Percentiles rank a stretch among this genome's conserved stretches.
phyloP scores from a whole-genome alignment of 805 yeast species.

The Candida berthetii region DNA sequence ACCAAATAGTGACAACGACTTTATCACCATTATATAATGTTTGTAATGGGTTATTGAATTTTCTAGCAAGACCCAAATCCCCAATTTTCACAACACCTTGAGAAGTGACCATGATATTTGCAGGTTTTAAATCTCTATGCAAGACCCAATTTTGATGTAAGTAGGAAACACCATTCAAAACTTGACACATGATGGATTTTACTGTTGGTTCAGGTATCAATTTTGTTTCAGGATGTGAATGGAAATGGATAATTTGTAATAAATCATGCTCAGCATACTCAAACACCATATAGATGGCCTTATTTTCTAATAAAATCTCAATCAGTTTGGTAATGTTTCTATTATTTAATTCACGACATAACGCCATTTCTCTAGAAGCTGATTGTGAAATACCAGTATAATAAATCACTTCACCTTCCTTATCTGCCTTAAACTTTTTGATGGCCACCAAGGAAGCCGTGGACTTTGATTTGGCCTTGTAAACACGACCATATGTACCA shows the following conservation, averaged over 20 bases:
- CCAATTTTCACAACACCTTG: constrained; percentile 94
- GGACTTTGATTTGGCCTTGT: constrained; percentile 65
- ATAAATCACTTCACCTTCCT: constrained; percentile 82
- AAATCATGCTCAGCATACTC: constrained; percentile 96
- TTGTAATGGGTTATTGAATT: constrained; percentile 82
- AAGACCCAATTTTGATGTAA: constrained; percentile 94
- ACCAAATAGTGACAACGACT: constrained; percentile 97
- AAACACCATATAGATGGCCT: constrained; percentile 88
- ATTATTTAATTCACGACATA: constrained; percentile 83
- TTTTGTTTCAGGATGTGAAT: constrained; percentile 80
- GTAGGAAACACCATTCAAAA: constrained; percentile 84
- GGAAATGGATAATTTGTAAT: constrained; percentile 89
- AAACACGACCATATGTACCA: constrained; percentile 94
- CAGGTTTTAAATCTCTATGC: constrained; percentile 95
- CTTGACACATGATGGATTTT: constrained; percentile 88
- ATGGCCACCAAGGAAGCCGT: constrained; percentile 51
- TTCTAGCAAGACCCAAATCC: constrained; percentile 86
- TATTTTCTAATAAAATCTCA: constrained; percentile 82
- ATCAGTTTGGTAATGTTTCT: constrained; percentile 72
- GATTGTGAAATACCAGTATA: constrained; percentile 95
- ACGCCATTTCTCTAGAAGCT: constrained; percentile 93
- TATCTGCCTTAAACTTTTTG: constrained; percentile 91
- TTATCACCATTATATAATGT: constrained; percentile 88
- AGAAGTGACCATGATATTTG: constrained; percentile 91
- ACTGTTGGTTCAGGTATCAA: constrained; percentile 74